A percentile compares a stretch with the other conserved stretches of the same genome.
Conservation (phyloP, 768 basidiomycete genomes). For the Nevesoporus exiguus region DNA sequence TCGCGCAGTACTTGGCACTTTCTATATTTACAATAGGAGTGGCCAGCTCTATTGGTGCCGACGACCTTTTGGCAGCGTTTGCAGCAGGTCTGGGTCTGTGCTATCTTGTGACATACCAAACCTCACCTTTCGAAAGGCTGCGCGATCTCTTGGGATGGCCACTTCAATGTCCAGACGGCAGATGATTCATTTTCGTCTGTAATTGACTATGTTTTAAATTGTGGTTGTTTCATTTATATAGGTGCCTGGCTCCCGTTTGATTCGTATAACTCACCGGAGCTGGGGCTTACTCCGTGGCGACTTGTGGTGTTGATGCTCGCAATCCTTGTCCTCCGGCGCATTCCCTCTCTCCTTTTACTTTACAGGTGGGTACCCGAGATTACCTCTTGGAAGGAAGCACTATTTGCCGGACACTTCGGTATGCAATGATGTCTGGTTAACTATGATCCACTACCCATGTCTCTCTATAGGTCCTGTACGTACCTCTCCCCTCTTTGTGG, state of each 20-base stretch:
- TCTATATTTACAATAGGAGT: conserved; percentile 76
- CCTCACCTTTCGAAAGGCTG: conserved; percentile 48
- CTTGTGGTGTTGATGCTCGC: conserved; percentile 63
- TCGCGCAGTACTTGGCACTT: conserved; percentile 78
- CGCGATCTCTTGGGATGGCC: conserved; percentile 89
- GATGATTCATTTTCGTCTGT: conserved; percentile 87
- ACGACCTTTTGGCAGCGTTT: conserved; percentile 89
- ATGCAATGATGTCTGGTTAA: conserved; percentile 10
- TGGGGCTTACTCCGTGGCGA: conserved; percentile 68
- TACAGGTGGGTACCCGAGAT: conserved; percentile 90
- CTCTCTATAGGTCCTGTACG: conserved; percentile 49
- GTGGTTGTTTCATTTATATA: conserved; percentile 76
- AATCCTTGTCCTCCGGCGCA: conserved; percentile 72
- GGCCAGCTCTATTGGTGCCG: conserved; percentile 74
- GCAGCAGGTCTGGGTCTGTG: conserved; percentile 53
- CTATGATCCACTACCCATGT: neutral
- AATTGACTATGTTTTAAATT: conserved; percentile 83
- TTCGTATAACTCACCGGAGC: conserved; percentile 48
- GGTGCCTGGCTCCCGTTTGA: conserved; percentile 85
- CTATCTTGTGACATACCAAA: neutral
- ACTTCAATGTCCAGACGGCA: conserved; percentile 77
- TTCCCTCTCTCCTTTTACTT: conserved; percentile 72
- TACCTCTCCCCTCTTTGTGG: conserved; percentile 3
- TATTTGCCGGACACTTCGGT: conserved; percentile 93
- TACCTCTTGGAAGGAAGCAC: conserved; percentile 74